Base-by-base conservation (phyloP, 345 rosid species). In the Lumnitzera littorea region DNA sequence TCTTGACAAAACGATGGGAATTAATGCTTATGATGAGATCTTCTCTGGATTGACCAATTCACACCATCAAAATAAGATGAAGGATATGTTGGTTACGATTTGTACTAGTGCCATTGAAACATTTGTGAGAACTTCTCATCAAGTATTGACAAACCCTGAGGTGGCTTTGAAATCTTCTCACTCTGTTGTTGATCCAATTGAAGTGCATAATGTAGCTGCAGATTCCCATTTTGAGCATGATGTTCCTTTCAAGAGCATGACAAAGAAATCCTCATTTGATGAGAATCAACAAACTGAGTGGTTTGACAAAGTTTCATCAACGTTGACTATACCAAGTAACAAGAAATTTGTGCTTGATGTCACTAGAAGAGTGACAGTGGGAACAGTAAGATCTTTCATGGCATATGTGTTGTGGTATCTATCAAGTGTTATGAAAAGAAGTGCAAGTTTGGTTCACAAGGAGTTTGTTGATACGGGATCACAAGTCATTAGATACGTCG, bases 31-130 rank as follows among this genome's bases (percentile, higher is more conserved):
- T 47, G 94, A 91, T 59, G 90, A 88, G 46, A 57, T 95, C 63
- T 91, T 95, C 65, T 27, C 86, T 6, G 98, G 98, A 12, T 52
- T 95, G 67, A 91, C 99, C 14, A 88, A 95, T 72, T 96, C 99
- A 0, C 82, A 76, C 63, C 95, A 95, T 78, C 80, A 82, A 61
- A 71, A 72, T 54, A 67, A 78, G 51, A 74, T 84, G 51, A 89
- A 69, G 54, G 91, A 87, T 55, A 56, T 95, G 63, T 72, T 95
- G 74, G 90, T 87, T 60, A 78, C 95, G 48, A 62, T 91, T 59
- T 91, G 94, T 64, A 91, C 84, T 12, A 83, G 87, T 56, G 87
- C 98, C 50, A 59, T 91, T 8, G 90, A 83, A 68, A 91, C 99
- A 2, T 71, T 95, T 2, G 86, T 95, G 14, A 82, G 58, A 59